These are phyloP conservation scores for Cladophialophora carrionii DNA, from an alignment of 2,329 filamentous ascomycete species.

Conservation along the genomic window DNA sequence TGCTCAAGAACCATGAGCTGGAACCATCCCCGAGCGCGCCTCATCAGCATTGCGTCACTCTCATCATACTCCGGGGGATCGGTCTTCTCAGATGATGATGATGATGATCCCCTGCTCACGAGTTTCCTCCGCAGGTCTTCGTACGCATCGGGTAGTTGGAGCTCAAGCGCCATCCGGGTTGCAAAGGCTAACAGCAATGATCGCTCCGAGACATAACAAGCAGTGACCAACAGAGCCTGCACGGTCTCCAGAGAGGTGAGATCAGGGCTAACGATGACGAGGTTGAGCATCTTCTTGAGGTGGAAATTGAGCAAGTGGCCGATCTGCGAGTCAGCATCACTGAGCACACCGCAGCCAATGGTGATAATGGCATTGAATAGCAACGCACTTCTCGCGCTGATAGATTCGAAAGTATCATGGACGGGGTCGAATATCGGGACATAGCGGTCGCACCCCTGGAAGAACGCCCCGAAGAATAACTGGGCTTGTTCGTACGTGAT, in stretches of 20 bases:
- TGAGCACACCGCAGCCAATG: conserved; percentile 54
- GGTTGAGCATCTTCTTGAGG: conserved; percentile 51
- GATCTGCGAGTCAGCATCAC: conserved; percentile 41
- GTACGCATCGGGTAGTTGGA: conserved; percentile 52
- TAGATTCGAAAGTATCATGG: conserved; percentile 52
- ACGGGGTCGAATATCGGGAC: conserved; percentile 55
- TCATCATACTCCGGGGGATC: conserved; percentile 3
- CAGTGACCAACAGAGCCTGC: conserved; percentile 57
- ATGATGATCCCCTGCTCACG: conserved; percentile 39
- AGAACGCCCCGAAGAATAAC: conserved; percentile 45
- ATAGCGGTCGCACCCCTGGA: conserved; percentile 51
- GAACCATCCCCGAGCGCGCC: conserved; percentile 56
- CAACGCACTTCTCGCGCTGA: conserved; percentile 54
- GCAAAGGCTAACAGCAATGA: conserved; percentile 57
- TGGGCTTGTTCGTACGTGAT: conserved; percentile 44
- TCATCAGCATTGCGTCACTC: conserved; percentile 43
- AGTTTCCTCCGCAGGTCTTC: conserved; percentile 45
- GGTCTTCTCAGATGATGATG: conserved; percentile 7
- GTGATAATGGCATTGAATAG: conserved; percentile 58
- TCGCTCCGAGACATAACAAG: conserved; percentile 58
- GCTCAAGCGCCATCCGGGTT: conserved; percentile 55
- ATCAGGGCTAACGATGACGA: conserved; percentile 49
- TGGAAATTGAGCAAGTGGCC: conserved; percentile 53
- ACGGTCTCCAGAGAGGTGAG: conserved; percentile 54
- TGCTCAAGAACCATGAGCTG: conserved; percentile 58